Evolutionary conservation across 2,329 filamentous ascomycete species (phyloP).

Genomic region (Botrytis fabae): DNA sequence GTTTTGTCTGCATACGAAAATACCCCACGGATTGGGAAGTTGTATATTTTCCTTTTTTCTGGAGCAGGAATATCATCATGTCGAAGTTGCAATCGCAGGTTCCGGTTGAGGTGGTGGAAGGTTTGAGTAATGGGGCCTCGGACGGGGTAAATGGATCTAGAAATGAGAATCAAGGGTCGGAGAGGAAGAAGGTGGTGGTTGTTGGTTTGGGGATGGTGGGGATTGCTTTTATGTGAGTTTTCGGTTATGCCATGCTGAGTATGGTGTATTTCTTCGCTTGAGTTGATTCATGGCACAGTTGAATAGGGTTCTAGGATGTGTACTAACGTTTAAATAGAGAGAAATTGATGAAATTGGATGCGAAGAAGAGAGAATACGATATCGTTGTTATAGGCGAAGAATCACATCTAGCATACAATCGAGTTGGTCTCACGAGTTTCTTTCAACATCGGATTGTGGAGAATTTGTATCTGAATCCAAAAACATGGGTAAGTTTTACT

Average conservation of each 20-base stretch:
- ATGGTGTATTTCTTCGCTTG: too few relatives aligned
- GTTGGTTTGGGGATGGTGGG: slow-evolving; percentile 92
- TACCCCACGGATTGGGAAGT: not conserved
- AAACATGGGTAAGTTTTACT: slow-evolving; percentile 67
- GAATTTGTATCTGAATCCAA: slow-evolving; percentile 82
- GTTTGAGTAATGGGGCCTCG: slow-evolving; percentile 30
- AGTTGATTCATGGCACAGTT: too few relatives aligned
- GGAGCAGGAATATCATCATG: slow-evolving; percentile 28
- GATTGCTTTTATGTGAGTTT: slow-evolving; percentile 78
- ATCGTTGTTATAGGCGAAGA: slow-evolving; percentile 88
- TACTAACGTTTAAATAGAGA: slow-evolving; percentile 55
- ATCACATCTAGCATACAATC: slow-evolving; percentile 84
- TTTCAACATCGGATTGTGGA: slow-evolving; percentile 84
- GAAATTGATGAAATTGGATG: slow-evolving; percentile 83
- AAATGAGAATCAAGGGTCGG: slow-evolving; percentile 30
- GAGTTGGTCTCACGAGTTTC: slow-evolving; percentile 84
- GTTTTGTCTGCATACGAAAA: not conserved
- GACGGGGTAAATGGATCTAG: slow-evolving; percentile 34
- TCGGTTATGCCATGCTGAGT: not conserved
- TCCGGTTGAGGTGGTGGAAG: slow-evolving; percentile 30
- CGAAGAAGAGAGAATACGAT: slow-evolving; percentile 71
- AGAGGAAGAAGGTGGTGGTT: slow-evolving; percentile 71
- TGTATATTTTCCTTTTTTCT: not conserved
- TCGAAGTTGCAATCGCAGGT: slow-evolving; percentile 37
- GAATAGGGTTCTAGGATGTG: accelerated